These are phyloP conservation scores for Carex kokanica DNA, from an alignment of 176 grass and related monocot species.

Conservation along the genomic window DNA sequence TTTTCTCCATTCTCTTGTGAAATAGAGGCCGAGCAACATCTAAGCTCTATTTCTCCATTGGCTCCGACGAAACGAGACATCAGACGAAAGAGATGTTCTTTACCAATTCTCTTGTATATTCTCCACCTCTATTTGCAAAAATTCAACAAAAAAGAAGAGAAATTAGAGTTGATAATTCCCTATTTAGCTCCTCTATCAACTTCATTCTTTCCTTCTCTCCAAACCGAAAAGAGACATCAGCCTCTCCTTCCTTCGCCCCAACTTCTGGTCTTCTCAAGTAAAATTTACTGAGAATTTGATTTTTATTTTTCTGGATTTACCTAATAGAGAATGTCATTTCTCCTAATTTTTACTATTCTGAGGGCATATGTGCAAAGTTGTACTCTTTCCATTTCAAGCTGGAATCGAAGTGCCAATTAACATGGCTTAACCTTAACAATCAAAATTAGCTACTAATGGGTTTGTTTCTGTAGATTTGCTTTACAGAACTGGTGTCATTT, in stretches of 20 bases:
- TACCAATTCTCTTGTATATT: neutral
- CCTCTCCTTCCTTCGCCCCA: neutral
- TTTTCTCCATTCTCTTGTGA: neutral
- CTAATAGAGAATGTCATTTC: neutral
- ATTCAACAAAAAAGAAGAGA: neutral
- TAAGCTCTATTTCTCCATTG: neutral
- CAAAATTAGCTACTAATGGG: neutral
- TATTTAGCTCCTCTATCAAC: neutral
- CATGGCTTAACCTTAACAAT: neutral
- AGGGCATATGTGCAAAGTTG: neutral
- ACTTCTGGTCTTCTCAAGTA: neutral
- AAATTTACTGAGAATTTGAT: neutral
- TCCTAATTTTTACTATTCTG: neutral
- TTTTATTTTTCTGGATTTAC: neutral
- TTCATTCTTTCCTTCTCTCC: slow-evolving; percentile 13
- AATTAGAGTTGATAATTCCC: neutral
- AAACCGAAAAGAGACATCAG: neutral
- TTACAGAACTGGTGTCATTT: slow-evolving; percentile 19
- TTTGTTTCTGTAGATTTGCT: slow-evolving; percentile 16
- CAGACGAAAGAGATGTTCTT: neutral
- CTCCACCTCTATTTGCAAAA: neutral
- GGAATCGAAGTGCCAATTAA: neutral
- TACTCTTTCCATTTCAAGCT: neutral
- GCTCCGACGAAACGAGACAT: neutral
- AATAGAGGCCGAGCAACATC: neutral